These are phyloP conservation scores for Cymodocea nodosa DNA, from an alignment of 116 monocot species.

Conservation along the genomic window DNA sequence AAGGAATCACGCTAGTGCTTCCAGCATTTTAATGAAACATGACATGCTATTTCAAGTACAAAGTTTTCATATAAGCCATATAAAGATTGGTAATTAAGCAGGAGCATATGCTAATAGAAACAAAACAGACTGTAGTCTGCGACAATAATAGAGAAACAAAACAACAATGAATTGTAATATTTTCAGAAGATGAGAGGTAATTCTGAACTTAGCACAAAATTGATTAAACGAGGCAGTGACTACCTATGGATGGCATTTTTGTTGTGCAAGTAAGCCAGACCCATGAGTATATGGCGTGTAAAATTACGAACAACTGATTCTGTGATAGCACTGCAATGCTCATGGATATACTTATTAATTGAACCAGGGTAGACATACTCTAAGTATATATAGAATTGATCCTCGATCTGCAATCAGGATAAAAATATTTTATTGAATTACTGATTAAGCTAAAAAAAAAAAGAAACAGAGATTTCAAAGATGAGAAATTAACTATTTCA, in stretches of 20 bases:
- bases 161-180: too few species aligned
- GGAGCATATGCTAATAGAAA: too few species aligned
- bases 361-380: slow-evolving; percentile 97
- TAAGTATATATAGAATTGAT: slow-evolving; percentile 81
- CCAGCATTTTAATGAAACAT: background rate
- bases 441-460: background rate
- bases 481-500: slow-evolving; percentile 53
- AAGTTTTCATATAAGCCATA: too few species aligned
- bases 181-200: too few species aligned
- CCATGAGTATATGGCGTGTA: slow-evolving; percentile 89
- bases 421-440: background rate
- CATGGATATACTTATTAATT: slow-evolving; percentile 78
- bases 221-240: background rate
- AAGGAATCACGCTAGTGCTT: background rate
- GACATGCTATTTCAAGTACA: too few species aligned
- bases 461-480: background rate
- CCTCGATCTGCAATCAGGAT: slow-evolving; percentile 46
- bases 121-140: too few species aligned
- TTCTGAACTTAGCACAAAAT: background rate
- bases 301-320: slow-evolving; percentile 98
- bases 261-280: slow-evolving; percentile 82
- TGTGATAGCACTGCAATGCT: slow-evolving; percentile 72
- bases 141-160: too few species aligned
- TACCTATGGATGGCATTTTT: slow-evolving; percentile 85
- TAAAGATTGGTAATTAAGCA: too few species aligned